Percentiles rank a stretch among this genome's conserved stretches.
Conservation (phyloP, 805 yeast genomes). For the Kuraishia hungarica region DNA sequence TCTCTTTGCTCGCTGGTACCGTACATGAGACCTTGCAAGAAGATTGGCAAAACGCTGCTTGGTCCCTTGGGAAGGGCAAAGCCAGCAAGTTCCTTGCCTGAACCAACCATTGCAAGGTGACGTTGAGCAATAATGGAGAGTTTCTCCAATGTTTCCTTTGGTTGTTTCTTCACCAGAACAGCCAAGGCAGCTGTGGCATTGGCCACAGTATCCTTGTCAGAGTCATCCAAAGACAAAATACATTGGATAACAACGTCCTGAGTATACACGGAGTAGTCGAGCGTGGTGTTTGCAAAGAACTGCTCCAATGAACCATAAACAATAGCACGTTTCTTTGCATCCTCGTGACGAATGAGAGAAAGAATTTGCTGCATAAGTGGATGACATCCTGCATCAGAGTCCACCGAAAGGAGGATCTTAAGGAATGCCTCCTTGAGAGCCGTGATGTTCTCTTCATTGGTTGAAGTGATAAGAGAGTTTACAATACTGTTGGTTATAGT, state of each 20-base stretch:
- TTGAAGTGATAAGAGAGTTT: constrained; percentile 37
- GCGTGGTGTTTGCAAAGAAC: constrained; percentile 56
- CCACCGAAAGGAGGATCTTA: constrained; percentile 62
- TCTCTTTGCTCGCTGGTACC: constrained; percentile 83
- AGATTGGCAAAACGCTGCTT: constrained; percentile 79
- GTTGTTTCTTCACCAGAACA: constrained; percentile 59
- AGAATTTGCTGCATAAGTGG: constrained; percentile 78
- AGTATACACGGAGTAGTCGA: constrained; percentile 67
- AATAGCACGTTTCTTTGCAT: constrained; percentile 51
- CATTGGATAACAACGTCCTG: constrained; percentile 69
- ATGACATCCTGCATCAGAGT: constrained; percentile 72
- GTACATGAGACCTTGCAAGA: constrained; percentile 91
- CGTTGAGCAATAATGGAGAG: constrained; percentile 76
- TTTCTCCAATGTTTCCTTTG: constrained; percentile 69
- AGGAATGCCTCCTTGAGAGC: constrained; percentile 52
- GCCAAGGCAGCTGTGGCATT: constrained; percentile 59
- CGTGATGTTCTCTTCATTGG: constrained; percentile 24
- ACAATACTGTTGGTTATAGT: constrained; percentile 69
- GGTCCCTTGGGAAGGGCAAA: constrained; percentile 79
- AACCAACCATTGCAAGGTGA: constrained; percentile 59
- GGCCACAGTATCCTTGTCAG: constrained; percentile 50
- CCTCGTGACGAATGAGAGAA: constrained; percentile 70
- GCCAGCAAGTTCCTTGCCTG: constrained; percentile 63
- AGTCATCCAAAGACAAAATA: constrained; percentile 66
- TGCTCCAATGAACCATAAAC: constrained; percentile 59